Evolutionary conservation across 805 yeast species (phyloP).

Genomic region (Saturnispora gosingensis): DNA sequence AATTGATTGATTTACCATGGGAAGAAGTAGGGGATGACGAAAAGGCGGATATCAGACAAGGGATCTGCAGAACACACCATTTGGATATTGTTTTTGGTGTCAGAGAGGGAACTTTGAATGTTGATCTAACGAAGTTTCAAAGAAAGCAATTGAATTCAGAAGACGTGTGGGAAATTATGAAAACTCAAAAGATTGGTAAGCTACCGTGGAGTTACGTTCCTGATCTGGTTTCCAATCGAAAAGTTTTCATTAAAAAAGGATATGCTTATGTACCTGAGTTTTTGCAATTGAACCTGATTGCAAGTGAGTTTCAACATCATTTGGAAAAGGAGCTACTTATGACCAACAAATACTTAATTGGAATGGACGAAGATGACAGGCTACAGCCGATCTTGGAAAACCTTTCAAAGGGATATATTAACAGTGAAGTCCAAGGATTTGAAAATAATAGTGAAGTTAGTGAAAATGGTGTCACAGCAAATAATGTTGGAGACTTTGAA

Average conservation of each 20-base stretch:
- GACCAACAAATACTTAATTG: constrained; percentile 71
- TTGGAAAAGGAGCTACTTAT: constrained; percentile 44
- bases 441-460: constrained; percentile 3
- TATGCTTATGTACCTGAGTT: constrained; percentile 78
- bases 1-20: constrained; percentile 60
- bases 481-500: constrained; percentile 44
- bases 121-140: constrained; percentile 10
- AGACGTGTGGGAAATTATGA: constrained; percentile 41
- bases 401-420: constrained; percentile 61
- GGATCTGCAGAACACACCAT: constrained; percentile 49
- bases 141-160: constrained; percentile 38
- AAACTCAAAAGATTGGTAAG: constrained; percentile 62
- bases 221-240: constrained; percentile 65
- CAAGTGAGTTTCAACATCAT: constrained; percentile 54
- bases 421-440: constrained; percentile 34
- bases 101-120: constrained; percentile 23
- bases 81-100: constrained; percentile 30
- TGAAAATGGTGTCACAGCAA: constrained; percentile 41
- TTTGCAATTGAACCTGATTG: constrained; percentile 61
- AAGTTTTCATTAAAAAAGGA: constrained; percentile 59
- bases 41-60: constrained; percentile 36
- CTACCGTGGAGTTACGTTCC: constrained; percentile 82
- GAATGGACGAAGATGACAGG: constrained; percentile 87
- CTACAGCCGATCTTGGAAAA: constrained; percentile 76
- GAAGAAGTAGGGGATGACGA: constrained; percentile 58